Percentiles rank a stretch among this genome's conserved stretches.
These are phyloP conservation scores for Thalassiosira livingstoniorum DNA, from an alignment of 352 stramenopile genomes.

Conservation along the genomic window DNA sequence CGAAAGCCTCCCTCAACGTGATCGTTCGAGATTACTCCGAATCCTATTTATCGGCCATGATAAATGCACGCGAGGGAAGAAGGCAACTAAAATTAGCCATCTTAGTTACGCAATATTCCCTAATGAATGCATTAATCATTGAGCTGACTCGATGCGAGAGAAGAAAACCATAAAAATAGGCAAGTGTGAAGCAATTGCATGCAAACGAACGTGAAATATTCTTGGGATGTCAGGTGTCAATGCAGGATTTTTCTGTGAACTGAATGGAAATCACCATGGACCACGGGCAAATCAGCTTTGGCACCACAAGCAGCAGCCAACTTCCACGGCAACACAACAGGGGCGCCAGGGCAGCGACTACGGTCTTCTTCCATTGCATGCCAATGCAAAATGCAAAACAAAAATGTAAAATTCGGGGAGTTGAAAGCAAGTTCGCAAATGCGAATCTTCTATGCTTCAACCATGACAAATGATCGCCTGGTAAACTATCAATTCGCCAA, in stretches of 20 bases:
- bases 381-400: too few relatives aligned
- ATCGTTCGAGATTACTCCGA: constrained; percentile 76
- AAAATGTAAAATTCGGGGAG: too few relatives aligned
- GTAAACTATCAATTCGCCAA: too few relatives aligned
- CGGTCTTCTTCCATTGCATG: too few relatives aligned
- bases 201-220: not conserved
- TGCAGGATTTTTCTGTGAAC: constrained; percentile 13
- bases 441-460: too few relatives aligned
- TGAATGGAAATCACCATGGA: not conserved
- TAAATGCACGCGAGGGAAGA: constrained; percentile 5
- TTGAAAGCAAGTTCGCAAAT: too few relatives aligned
- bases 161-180: too few relatives aligned
- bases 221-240: constrained; percentile 3
- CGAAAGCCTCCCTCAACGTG: constrained; percentile 77
- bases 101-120: not conserved
- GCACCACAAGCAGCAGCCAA: not conserved
- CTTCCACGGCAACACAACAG: not conserved
- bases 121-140: too few relatives aligned
- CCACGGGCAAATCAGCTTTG: not conserved
- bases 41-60: constrained; percentile 51
- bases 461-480: too few relatives aligned
- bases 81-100: not conserved
- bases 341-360: not conserved
- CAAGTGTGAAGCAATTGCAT: constrained; percentile 12
- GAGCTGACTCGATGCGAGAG: too few relatives aligned